These are phyloP conservation scores for Chytriomyces hyalinus DNA, from an alignment of 192 early-diverging fungal genomes.

Conservation along the genomic window DNA sequence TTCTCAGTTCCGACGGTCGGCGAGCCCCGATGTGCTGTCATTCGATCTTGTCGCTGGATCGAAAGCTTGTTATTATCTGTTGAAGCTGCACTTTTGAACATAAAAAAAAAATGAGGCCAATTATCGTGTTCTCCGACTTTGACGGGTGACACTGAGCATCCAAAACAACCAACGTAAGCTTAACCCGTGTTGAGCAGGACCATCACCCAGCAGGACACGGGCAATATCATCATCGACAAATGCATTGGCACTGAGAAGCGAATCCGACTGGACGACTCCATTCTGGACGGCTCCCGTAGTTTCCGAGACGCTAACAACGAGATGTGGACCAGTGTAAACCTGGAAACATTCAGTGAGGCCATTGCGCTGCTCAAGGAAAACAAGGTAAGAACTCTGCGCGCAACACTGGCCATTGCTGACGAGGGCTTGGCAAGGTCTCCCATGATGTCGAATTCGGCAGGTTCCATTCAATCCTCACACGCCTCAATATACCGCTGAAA, in stretches of 20 bases:
- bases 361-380: constrained; percentile 43
- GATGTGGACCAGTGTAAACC: constrained; percentile 59
- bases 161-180: not conserved
- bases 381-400: constrained; percentile 2
- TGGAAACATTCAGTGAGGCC: constrained; percentile 53
- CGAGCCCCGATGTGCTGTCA: too few relatives aligned
- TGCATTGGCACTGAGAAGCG: constrained; percentile 38
- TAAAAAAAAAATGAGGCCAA: not conserved
- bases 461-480: constrained; percentile 59
- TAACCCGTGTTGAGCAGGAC: constrained; percentile 1
- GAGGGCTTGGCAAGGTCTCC: constrained; percentile 46
- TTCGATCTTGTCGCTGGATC: too few relatives aligned
- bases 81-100: too few relatives aligned
- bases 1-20: too few relatives aligned
- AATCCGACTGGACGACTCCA: constrained; percentile 17
- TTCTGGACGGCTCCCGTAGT: constrained; percentile 45
- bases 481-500: constrained; percentile 62
- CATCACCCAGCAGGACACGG: constrained; percentile 49
- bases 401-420: not conserved
- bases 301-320: constrained; percentile 55
- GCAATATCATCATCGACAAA: constrained; percentile 52
- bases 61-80: too few relatives aligned
- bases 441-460: constrained; percentile 66
- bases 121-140: constrained; percentile 53
- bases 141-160: constrained; percentile 38